Evolutionary conservation across 352 stramenopile genomes (phyloP).

Genomic region (Albugo laibachii): DNA sequence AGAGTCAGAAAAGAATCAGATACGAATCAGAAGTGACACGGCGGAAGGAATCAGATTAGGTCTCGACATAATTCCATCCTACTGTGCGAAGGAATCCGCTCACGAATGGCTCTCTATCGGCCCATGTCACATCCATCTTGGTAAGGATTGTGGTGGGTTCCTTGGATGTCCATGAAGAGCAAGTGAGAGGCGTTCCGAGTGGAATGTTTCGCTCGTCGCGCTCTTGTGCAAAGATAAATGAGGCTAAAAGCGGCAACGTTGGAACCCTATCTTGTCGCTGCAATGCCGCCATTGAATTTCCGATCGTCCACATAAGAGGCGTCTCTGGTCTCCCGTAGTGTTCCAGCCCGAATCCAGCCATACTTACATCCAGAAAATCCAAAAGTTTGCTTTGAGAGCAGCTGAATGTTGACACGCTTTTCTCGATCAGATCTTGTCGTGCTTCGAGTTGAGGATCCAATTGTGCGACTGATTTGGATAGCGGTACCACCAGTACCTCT

Average conservation of each 20-base stretch:
- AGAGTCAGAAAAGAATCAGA: too few species aligned
- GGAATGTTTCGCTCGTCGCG: slow-evolving; percentile 14
- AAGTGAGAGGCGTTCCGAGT: slow-evolving; percentile 12
- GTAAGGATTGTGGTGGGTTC: slow-evolving; percentile 2
- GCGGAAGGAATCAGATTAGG: neutral
- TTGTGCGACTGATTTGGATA: slow-evolving; percentile 17
- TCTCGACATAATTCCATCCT: slow-evolving; percentile 14
- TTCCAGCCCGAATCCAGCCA: slow-evolving; percentile 18
- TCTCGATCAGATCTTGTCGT: slow-evolving; percentile 2
- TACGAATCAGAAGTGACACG: too few species aligned
- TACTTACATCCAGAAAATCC: slow-evolving; percentile 34
- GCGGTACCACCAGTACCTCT: slow-evolving; percentile 26
- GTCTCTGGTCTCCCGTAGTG: slow-evolving; percentile 9
- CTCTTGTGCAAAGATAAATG: slow-evolving; percentile 14
- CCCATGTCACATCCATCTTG: slow-evolving; percentile 3
- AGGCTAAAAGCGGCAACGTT: slow-evolving; percentile 30
- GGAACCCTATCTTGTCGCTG: slow-evolving; percentile 29
- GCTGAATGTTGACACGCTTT: slow-evolving; percentile 9
- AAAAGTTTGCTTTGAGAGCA: slow-evolving; percentile 25
- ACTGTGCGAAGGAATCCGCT: slow-evolving; percentile 26
- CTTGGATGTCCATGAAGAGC: slow-evolving; percentile 15
- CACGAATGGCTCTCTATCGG: slow-evolving; percentile 8
- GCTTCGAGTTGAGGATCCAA: slow-evolving; percentile 17
- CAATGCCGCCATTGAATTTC: slow-evolving; percentile 16
- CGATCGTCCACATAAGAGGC: slow-evolving; percentile 40